Base-by-base conservation (phyloP, 345 rosid genomes). In the Salix purpurea region DNA sequence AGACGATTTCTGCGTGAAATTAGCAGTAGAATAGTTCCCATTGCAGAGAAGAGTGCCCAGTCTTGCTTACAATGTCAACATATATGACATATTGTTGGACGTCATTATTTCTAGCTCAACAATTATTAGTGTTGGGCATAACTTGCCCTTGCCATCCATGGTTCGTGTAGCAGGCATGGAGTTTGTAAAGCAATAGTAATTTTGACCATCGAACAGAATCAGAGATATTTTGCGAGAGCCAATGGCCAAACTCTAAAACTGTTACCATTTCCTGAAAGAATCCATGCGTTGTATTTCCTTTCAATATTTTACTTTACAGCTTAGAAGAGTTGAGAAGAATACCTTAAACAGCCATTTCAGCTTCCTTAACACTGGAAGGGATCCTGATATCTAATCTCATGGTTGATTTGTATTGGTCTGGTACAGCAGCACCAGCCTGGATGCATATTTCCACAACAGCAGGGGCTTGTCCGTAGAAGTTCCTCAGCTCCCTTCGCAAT, bases 371-470 rank as follows among this genome's bases (percentile, higher is more conserved):
- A 83, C 82, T 88, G 8, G 83, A 67, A 10, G 98, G 98, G 58
- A 96, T 96, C 44, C 99, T 97, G 65, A 95, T 86, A 79, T 95
- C 98, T 70, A 96, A 87, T 78, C 99, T 90, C 99, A 96, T 96
- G 28, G 99, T 96, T 61, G 97, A 76, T 82, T 88, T 90, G 80
- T 93, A 90, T 67, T 86, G 84, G 1, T 93, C 99, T 4, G 98
- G 99, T 72, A 84, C 88, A 12, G 69, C 70, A 0, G 94, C 94
- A 4, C 99, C 99, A 36, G 93, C 94, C 86, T 93, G 98, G 42
- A 84, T 82, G 21, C 99, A 95, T 28, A 95, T 85, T 81, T 95
- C 99, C 67, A 96, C 94, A 65, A 91, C 88, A 11, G 91, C 98
- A 9, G 99, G 99, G 34, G 98, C 97, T 83, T 96, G 90, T 24